Conservation (phyloP, 2,329 filamentous ascomycete genomes). For the Cordyceps pruinosa region DNA sequence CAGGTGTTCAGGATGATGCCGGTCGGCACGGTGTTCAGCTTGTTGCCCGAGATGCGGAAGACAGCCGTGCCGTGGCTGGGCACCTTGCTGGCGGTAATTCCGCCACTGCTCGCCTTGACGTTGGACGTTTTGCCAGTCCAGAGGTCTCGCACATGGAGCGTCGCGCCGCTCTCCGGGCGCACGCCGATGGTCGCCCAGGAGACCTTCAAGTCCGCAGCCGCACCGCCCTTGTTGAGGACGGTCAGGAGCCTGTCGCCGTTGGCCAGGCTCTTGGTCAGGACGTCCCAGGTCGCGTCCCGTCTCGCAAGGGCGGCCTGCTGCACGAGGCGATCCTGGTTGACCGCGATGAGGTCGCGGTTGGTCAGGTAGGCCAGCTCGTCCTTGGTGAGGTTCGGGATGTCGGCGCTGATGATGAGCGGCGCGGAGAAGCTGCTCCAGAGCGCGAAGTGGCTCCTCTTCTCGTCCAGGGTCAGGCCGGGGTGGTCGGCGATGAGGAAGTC, state of each 20-base stretch:
- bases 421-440: conserved; percentile 26
- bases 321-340: conserved; percentile 33
- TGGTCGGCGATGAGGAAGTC: conserved; percentile 28
- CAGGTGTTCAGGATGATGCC: conserved; percentile 42
- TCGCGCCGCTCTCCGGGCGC: conserved; percentile 17
- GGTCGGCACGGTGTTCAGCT: conserved; percentile 28
- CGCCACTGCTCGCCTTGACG: conserved; percentile 16
- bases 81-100: conserved; percentile 15
- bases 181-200: conserved; percentile 29
- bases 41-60: conserved; percentile 29
- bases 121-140: conserved; percentile 29
- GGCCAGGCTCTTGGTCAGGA: conserved; percentile 36
- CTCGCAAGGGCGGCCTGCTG: conserved; percentile 39
- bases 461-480: conserved; percentile 24
- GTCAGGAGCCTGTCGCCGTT: conserved; percentile 39
- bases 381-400: conserved; percentile 28
- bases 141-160: conserved; percentile 28
- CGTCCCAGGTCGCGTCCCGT: conserved; percentile 34
- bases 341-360: conserved; percentile 32
- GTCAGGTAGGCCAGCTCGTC: conserved; percentile 28
- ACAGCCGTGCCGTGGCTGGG: conserved; percentile 31
- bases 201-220: conserved; percentile 22
- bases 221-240: conserved; percentile 34
- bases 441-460: conserved; percentile 27
- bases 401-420: conserved; percentile 28